Base-by-base conservation (phyloP, 2,329 filamentous ascomycete genomes). In the Apiospora sp. region DNA sequence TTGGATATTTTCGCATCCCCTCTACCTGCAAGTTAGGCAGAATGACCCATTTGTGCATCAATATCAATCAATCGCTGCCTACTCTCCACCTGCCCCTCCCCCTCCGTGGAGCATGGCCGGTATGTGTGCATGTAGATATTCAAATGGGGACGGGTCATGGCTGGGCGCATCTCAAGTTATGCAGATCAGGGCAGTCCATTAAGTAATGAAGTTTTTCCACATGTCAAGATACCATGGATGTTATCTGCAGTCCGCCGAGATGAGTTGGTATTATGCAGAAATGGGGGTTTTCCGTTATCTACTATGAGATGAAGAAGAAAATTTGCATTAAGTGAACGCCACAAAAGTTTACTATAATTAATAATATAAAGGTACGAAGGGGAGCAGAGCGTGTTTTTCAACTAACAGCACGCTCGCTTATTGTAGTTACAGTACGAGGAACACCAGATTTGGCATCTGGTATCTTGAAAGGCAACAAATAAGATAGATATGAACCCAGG, bases 71-170 rank as follows among this genome's bases (percentile, higher is more conserved):
- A 37, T 41, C 58, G 2, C 22, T 14, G 12, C 22, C 34, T 51
- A 22, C 22, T 41, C 58, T 64, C 58, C 58, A 64, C 34, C 34
- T n/a, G 34, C 30, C 58, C 30, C 58, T 64, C 58, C 30, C 58
- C 30, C 58, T 64, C 58, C 58, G 30, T 64, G 58, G 58, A 64
- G 58, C 10, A 64, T 41, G 58, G 13, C 12, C 22, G 19, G 41
- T 41, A 4, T 34, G 12, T 27, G 54, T 61, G 46, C 46, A 49
- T 61, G 14, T 34, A 22, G 5, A 58, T 58, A 64, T 64, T 10
- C 58, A 41, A 64, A 64, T 14, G 19, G 30, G 30, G 16, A 61
- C 19, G 51, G 37, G 37, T 8, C 8, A 41, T 10, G 37, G 10
- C 27, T 34, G 6, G 27, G 27, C 3, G 27, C 13, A 30, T 19